These are phyloP conservation scores for Evernia prunastri DNA, from an alignment of 495 filamentous ascomycete species.

Conservation along the genomic window DNA sequence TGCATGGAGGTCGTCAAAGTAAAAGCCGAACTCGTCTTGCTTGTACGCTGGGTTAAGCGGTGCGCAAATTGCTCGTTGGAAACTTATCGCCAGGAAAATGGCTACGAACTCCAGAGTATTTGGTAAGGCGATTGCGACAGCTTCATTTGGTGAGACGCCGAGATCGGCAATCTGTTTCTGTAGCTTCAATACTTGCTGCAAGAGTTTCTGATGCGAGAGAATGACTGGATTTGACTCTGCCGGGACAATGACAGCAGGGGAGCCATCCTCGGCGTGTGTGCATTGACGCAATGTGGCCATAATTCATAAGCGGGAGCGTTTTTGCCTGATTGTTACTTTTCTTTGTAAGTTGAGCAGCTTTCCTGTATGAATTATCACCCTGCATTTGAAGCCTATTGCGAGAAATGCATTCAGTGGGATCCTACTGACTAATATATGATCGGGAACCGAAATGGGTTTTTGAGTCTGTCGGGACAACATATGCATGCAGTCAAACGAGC, in stretches of 20 bases:
- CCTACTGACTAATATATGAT: too few relatives aligned
- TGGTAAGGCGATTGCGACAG: slow-evolving; percentile 68
- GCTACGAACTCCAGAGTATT: slow-evolving; percentile 79
- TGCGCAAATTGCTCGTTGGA: slow-evolving; percentile 73
- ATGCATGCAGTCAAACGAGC: too few relatives aligned
- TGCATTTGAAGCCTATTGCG: too few relatives aligned
- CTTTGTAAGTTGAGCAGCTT: too few relatives aligned
- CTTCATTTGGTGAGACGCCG: slow-evolving; percentile 54
- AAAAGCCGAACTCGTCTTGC: slow-evolving; percentile 82
- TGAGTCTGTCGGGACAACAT: too few relatives aligned
- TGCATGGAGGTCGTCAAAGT: slow-evolving; percentile 74
- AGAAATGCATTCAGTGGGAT: too few relatives aligned
- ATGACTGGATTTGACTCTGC: slow-evolving; percentile 46
- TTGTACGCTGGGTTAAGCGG: slow-evolving; percentile 79
- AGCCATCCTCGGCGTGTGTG: too few relatives aligned
- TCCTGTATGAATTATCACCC: too few relatives aligned
- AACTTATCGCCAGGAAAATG: slow-evolving; percentile 69
- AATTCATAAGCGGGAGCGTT: too few relatives aligned
- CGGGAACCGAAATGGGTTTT: too few relatives aligned
- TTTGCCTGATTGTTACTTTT: too few relatives aligned
- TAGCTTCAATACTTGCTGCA: slow-evolving; percentile 55
- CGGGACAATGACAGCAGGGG: slow-evolving; percentile 66
- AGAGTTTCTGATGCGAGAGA: slow-evolving; percentile 57
- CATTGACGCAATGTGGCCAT: too few relatives aligned
- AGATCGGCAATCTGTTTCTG: slow-evolving; percentile 64